Base-by-base conservation (phyloP, 1,284 basidiomycete species). In the Fomitopsis palustris region DNA sequence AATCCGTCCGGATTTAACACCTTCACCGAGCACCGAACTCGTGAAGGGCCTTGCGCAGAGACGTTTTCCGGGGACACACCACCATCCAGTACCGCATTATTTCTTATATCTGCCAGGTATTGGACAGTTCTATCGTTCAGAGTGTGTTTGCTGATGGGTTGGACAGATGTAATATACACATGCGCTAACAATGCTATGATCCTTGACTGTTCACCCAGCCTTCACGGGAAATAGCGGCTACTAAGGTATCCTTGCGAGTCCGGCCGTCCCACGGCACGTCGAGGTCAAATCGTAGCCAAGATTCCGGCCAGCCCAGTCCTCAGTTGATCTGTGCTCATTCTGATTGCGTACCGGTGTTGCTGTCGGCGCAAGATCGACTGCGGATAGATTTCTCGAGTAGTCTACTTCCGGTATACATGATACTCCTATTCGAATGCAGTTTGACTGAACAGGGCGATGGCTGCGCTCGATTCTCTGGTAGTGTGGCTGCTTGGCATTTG, bases 241-340 rank as follows among this genome's bases (percentile, higher is more conserved):
- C 33, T 35, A 35, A 62, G 62, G 61, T 65, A 64, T 62, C 62
- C 62, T 65, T 54, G 53, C 56, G 47, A 5, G 57, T n/a, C 58
- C 60, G 58, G 42, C 10, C 41, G 16, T 17, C 35, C 42, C 56
- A 65, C 62, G 61, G 57, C 57, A 23, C 54, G 56, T 51, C 42
- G 59, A 67, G 64, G 64, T 67, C 65, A 67, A 65, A 64, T 58
- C 41, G 60, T 54, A 62, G 64, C 64, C 63, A 58, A 62, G 25
- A 66, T 8, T 25, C 27, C 14, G 45, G 49, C 33, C 16, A 33
- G 31, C 33, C 33, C 31, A 31, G 29, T 52, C 49, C 31, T 35
- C 49, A 12, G 49, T 52, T 31, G 25, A n/a, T 19, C 19, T 10
- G 3, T 19, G 17, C 7, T 52, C 9, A 4, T 14, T 33, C 33